phyloP scores from a whole-genome alignment of 177 flowering plant species.

The Vitis hybrid region DNA sequence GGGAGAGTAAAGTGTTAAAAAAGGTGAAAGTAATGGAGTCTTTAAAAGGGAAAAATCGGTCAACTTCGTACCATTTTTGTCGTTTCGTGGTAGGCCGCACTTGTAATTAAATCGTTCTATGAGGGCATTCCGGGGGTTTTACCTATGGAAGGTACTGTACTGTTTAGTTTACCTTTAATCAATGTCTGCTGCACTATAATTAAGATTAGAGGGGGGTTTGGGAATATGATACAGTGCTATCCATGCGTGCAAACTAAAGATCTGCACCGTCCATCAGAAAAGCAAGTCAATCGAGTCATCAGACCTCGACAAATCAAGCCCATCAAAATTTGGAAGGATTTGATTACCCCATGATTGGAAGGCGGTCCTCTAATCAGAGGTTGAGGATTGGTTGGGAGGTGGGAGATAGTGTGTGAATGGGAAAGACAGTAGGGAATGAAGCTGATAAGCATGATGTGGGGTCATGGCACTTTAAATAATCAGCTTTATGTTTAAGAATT shows the following conservation, averaged over 20 bases:
- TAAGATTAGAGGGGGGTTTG: not conserved
- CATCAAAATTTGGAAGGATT: too few relatives aligned
- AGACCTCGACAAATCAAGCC: too few relatives aligned
- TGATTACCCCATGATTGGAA: too few relatives aligned
- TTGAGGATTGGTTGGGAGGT: not conserved
- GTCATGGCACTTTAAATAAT: not conserved
- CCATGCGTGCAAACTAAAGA: not conserved
- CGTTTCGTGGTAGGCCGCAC: not conserved
- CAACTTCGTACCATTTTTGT: constrained; percentile 7
- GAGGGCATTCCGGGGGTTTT: constrained; percentile 6
- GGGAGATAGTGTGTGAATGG: not conserved
- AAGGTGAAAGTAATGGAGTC: too few relatives aligned
- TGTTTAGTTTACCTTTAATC: not conserved
- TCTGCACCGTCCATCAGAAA: not conserved
- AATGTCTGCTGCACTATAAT: constrained; percentile 6
- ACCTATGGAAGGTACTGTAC: not conserved
- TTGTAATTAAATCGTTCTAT: not conserved
- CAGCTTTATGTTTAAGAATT: constrained; percentile 9
- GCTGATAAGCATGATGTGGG: constrained; percentile 15
- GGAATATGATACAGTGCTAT: not conserved
- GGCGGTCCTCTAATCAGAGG: too few relatives aligned
- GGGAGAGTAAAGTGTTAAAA: too few relatives aligned
- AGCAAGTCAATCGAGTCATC: too few relatives aligned
- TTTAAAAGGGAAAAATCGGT: not conserved
- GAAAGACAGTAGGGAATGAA: not conserved